Evolutionary conservation across 2,329 filamentous ascomycete genomes (phyloP), one percentile per base, ranked within the genome.

Genomic region (Colletotrichum somersetense): DNA sequence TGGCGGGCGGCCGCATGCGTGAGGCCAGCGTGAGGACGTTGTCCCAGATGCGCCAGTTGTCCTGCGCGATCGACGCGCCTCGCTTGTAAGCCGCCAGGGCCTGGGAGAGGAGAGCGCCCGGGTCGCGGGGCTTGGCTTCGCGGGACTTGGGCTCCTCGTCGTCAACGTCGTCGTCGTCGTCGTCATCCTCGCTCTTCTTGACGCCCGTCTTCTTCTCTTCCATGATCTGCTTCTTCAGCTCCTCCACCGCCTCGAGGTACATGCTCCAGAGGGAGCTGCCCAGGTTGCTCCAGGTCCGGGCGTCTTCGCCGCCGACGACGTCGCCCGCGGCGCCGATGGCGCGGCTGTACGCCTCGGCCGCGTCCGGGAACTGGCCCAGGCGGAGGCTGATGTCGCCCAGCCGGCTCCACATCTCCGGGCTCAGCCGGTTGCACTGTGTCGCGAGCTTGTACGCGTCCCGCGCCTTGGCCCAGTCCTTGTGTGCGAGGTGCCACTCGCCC

Each of bases 1-100:
- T 91, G 0, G 92, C 90, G 0, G 93, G 92, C 0, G 96, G 95
- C 0, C 87, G 87, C 38, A 96, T 88, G 1, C 94, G 93, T 0
- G 93, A 90, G 0, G 93, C 92, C 30, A 98, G 91, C 0, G 95
- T 96, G 69, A 99, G 89, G 20, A 98, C 92, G 77, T 99, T 99
- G 79, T 97, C 94, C 96, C 96, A 98, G 80, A 99, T 98, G 76
- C 94, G 91, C 88, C 92, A 93, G 83, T 96, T 96, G 76, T 95
- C 91, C 80, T 94, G 89, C 62, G 97, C 94, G 33, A 97, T 89
- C 5, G 89, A 88, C 0, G 95, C 94, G 12, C 95, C 96, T 74
- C 93, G 92, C 79, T 97, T 96, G 81, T 97, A 94, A 0, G 96
- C 96, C 7, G 89, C 86, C 0, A 99, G 88, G 0, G 96, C 91